A percentile compares a stretch with the other conserved stretches of the same genome.
These are phyloP conservation scores for Solanum acaule DNA, from an alignment of 257 asterid genomes.

Conservation along the genomic window DNA sequence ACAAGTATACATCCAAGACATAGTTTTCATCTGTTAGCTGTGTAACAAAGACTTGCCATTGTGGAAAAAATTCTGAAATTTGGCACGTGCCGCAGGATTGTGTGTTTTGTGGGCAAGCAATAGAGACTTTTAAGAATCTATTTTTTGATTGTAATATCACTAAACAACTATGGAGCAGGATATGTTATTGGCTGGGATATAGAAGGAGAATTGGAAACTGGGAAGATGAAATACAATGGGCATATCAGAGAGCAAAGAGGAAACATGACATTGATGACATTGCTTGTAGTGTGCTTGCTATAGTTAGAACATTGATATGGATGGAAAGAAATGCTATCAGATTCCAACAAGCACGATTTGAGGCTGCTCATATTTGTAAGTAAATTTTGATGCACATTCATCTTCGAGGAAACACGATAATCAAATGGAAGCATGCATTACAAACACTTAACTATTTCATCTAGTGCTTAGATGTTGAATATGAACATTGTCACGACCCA, in stretches of 20 bases:
- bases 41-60: background rate
- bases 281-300: background rate
- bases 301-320: background rate
- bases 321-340: background rate
- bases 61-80: background rate
- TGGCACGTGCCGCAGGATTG: background rate
- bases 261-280: background rate
- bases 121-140: background rate
- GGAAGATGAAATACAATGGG: background rate
- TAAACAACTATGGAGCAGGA: background rate
- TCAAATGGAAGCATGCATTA: background rate
- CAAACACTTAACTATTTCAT: background rate
- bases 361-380: background rate
- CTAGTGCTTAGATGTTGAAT: background rate
- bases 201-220: background rate
- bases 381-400: background rate
- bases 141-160: background rate
- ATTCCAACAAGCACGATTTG: background rate
- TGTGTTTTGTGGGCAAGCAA: background rate
- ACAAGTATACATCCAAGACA: background rate
- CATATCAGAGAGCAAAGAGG: background rate
- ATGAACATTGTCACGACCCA: too few species aligned
- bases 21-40: background rate
- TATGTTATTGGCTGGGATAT: background rate
- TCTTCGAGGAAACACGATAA: background rate